Percentiles rank a stretch among this genome's conserved stretches.
phyloP scores from a whole-genome alignment of 2,329 filamentous ascomycete species.

The Cordyceps militaris region DNA sequence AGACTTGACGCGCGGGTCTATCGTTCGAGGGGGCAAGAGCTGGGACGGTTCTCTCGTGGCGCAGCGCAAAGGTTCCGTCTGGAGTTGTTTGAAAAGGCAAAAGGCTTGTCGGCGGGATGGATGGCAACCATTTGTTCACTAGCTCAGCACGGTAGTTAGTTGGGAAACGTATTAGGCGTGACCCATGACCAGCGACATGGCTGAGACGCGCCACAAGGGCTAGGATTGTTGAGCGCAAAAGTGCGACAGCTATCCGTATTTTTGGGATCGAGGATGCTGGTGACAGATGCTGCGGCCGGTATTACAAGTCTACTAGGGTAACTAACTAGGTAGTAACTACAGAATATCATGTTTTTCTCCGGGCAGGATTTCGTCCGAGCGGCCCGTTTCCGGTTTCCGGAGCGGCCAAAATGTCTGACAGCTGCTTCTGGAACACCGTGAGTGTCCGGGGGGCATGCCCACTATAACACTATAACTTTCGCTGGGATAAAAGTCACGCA shows the following conservation, averaged over 20 bases:
- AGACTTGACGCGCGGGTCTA: too few relatives aligned
- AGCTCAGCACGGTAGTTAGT: slow-evolving; percentile 6
- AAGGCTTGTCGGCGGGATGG: background rate
- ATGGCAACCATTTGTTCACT: background rate
- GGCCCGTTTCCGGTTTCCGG: slow-evolving; percentile 4
- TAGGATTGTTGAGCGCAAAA: background rate
- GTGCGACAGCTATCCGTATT: background rate
- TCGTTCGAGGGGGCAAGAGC: too few relatives aligned
- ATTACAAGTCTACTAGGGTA: too few relatives aligned
- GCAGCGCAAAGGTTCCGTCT: background rate
- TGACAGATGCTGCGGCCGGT: background rate
- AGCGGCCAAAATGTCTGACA: background rate
- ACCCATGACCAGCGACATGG: slow-evolving; percentile 6
- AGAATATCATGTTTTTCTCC: background rate
- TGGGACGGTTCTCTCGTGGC: background rate
- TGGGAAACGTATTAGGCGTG: background rate
- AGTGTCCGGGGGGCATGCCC: too few relatives aligned
- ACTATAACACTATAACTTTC: too few relatives aligned
- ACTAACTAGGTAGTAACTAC: too few relatives aligned
- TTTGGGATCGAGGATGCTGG: background rate
- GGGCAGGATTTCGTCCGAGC: background rate
- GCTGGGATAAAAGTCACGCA: too few relatives aligned
- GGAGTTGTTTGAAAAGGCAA: background rate
- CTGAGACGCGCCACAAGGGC: slow-evolving; percentile 4
- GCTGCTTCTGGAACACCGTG: background rate